Conservation (phyloP, 192 early-diverging fungal species). For the Backusella australiensis region DNA sequence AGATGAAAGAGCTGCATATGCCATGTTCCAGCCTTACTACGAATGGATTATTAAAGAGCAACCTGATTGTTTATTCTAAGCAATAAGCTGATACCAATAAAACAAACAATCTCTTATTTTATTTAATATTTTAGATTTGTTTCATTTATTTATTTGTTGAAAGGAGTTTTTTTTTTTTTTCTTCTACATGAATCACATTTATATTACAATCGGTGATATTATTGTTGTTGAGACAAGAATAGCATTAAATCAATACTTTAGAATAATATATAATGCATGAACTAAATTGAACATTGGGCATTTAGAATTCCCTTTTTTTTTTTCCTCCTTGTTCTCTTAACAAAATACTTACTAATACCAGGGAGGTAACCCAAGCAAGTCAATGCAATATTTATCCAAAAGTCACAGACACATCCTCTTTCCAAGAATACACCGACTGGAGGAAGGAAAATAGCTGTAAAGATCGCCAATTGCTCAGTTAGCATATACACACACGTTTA, state of each 20-base stretch:
- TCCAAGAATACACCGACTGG: slow-evolving; percentile 65
- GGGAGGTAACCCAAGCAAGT: slow-evolving; percentile 62
- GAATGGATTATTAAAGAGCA: slow-evolving; percentile 8
- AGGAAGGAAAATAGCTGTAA: slow-evolving; percentile 40
- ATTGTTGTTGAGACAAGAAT: neutral
- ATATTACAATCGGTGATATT: neutral
- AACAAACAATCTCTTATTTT: neutral
- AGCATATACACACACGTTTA: neutral
- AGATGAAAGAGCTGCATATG: slow-evolving; percentile 7
- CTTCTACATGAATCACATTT: neutral
- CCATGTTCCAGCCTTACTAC: slow-evolving; percentile 35
- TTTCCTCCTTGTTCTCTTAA: neutral
- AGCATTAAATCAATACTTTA: slow-evolving; percentile 8
- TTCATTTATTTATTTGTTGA: neutral
- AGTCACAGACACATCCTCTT: slow-evolving; percentile 47
- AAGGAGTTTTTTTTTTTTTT: neutral
- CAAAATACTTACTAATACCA: slow-evolving; percentile 40
- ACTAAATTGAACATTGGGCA: neutral
- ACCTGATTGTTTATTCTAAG: slow-evolving; percentile 17
- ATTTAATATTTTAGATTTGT: neutral
- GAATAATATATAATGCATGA: slow-evolving; percentile 19
- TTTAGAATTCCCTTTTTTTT: neutral
- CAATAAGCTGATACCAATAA: neutral
- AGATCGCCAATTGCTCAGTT: neutral
- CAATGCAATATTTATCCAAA: slow-evolving; percentile 59